Base-by-base conservation (phyloP, 2,329 filamentous ascomycete genomes). In the Ceratocystis alfenasii region DNA sequence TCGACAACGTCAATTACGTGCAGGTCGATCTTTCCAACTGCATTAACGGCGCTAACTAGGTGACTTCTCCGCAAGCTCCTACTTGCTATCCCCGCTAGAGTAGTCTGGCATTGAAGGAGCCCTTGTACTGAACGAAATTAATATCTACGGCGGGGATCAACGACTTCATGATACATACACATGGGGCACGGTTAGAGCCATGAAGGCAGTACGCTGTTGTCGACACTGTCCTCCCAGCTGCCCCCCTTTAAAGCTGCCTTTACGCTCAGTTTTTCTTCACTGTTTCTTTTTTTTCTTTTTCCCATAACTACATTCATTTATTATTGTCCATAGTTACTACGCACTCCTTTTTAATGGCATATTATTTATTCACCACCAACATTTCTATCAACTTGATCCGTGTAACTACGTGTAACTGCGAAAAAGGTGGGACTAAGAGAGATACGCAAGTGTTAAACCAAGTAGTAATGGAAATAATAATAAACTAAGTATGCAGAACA, bases 1-100 rank as follows among this genome's bases (percentile, higher is more conserved):
- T 87, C 63, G 78, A 83, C 62, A 78, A 83, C 33, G 83, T 81
- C 33, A 70, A 71, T 5, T 78, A 78, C 30, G 72, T 70, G 41
- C 75, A 80, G 74, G 78, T 83, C 53, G 73, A 70, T 28, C 66
- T 71, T 50, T 75, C 71, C 68, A 73, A 74, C 70, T 86, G 83
- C 71, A 74, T 22, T 22, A 22, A 22, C 22, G 2, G 2, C 36
- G 36, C 12, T 3, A 12, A 12, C 2, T 76, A 73, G 69, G 36
- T 41, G 22, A 36, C 33, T 17, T 53, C 15, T 15, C 5, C 41
- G 17, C 5, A 64, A 17, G 33, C 25, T 15, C n/a, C 53, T 57
- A 2, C 10, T 41, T 41, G 28, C 53, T 17, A 17, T 12, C 5
- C 28, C 30, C 15, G 17, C 12, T 45, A 8, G 10, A 46, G 61